Base-by-base conservation (phyloP, 352 stramenopile genomes). In the Plasmopara halstedii region DNA sequence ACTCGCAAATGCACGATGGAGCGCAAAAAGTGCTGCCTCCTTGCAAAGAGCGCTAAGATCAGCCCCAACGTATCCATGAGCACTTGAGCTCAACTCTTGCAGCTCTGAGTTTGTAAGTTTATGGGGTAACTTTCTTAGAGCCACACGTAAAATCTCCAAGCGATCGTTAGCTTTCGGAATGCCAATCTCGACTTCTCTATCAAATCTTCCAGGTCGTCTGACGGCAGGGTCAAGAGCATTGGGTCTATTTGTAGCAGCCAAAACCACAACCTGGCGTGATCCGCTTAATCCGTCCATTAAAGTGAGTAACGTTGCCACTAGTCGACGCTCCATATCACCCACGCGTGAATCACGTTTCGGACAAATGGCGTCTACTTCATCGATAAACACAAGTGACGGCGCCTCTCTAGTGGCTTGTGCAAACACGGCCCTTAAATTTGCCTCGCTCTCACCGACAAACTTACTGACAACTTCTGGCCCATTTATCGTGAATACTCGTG, bases 151-250 rank as follows among this genome's bases (percentile, higher is more conserved):
- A 59, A 99, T 98, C 42, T 96, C 94, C 9, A 95, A 60, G 8
- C 95, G 83, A 15, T 94, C 94, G 6, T 78, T 64, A 8, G 95
- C 88, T 55, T 96, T 94, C 5, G 96, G 96, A 36, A 98, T 94
- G 6, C 83, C 79, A 56, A 99, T 98, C 65, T 98, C 90, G 8
- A 99, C 76, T 67, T 99, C 95, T 15, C 90, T 79, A 57, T 99
- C 96, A 48, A 99, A 98, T 19, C 96, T 81, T 7, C 96, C 96
- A 21, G 95, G 95, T 22, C 95, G 83, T 21, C 95, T 73, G 4
- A 99, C 73, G 2, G 94, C 92, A 10, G 91, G 78, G 40, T 99
- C 95, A 7, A 97, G 56, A 14, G 85, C 76, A 34, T 96, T 83
- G n/a, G 89, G 83, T 41, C 90, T 73, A 47, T 93, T 94, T 5